Percentiles rank a stretch among this genome's conserved stretches.
phyloP scores from a whole-genome alignment of 805 yeast species.

The Lachancea waltii region DNA sequence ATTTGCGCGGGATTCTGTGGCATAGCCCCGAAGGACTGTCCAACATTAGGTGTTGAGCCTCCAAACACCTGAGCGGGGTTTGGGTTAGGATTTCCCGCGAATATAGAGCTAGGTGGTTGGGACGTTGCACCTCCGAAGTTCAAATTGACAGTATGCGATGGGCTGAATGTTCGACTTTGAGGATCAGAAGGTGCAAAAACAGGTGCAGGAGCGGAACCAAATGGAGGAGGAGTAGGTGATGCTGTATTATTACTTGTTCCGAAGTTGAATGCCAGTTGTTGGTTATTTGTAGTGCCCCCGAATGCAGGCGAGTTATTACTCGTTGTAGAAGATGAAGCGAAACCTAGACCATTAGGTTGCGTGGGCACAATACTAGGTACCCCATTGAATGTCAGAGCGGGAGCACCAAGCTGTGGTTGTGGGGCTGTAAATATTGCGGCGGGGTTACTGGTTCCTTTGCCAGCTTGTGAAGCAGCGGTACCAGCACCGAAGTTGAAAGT shows the following conservation, averaged over 20 bases:
- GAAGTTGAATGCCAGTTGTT: slow-evolving; percentile 7
- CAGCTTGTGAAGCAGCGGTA: slow-evolving; percentile 3
- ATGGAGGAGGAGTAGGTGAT: slow-evolving; percentile 11
- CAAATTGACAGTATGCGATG: slow-evolving; percentile 23
- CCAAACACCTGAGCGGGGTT: slow-evolving; percentile 24
- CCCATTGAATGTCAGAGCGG: slow-evolving; percentile 8
- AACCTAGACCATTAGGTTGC: slow-evolving; percentile 1
- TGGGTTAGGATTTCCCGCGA: slow-evolving; percentile 7
- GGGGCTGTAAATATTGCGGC: slow-evolving; percentile 8
- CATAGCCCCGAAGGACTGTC: not conserved
- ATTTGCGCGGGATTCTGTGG: slow-evolving; percentile 7
- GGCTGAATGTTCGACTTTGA: slow-evolving; percentile 19
- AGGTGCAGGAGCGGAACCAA: slow-evolving; percentile 10
- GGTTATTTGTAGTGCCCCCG: slow-evolving; percentile 16
- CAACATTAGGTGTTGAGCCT: slow-evolving; percentile 7
- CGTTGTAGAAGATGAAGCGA: slow-evolving; percentile 8
- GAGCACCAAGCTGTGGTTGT: slow-evolving; percentile 11
- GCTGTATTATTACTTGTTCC: slow-evolving; percentile 7
- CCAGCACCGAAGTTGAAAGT: slow-evolving; percentile 6
- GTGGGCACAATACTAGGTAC: not conserved
- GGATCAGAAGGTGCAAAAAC: not conserved
- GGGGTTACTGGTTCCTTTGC: slow-evolving; percentile 4
- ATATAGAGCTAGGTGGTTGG: slow-evolving; percentile 10
- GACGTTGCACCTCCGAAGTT: slow-evolving; percentile 20
- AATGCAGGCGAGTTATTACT: slow-evolving; percentile 18